These are phyloP conservation scores for Coprinopsis cinerea DNA, from an alignment of 768 basidiomycete genomes.

Conservation along the genomic window DNA sequence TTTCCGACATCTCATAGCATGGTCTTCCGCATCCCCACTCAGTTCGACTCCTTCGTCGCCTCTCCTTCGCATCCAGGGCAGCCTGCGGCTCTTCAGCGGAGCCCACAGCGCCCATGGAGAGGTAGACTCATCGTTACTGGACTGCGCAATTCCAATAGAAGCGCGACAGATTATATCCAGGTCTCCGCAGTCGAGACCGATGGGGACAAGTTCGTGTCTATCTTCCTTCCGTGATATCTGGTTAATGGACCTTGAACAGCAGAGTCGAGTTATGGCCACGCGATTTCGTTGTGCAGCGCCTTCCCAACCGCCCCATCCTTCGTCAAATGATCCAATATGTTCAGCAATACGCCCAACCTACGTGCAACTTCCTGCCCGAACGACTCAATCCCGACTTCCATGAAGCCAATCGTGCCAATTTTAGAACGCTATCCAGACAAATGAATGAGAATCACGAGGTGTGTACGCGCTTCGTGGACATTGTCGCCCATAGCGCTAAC, in stretches of 20 bases:
- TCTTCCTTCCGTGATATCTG: slow-evolving; percentile 17
- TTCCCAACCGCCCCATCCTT: slow-evolving; percentile 35
- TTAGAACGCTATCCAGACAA: slow-evolving; percentile 47
- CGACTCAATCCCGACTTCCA: slow-evolving; percentile 45
- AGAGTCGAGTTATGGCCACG: slow-evolving; percentile 53
- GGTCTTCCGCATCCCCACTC: slow-evolving; percentile 60
- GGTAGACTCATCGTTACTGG: slow-evolving; percentile 49
- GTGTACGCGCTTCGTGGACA: slow-evolving; percentile 18
- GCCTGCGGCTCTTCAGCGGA: slow-evolving; percentile 14
- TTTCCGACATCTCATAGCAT: slow-evolving; percentile 34
- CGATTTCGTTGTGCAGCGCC: slow-evolving; percentile 39
- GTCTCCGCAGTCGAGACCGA: slow-evolving; percentile 67
- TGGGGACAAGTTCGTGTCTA: slow-evolving; percentile 55
- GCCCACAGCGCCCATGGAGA: slow-evolving; percentile 46
- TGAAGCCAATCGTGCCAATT: slow-evolving; percentile 46
- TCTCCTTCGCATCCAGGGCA: slow-evolving; percentile 39
- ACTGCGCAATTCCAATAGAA: slow-evolving; percentile 40
- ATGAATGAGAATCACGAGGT: slow-evolving; percentile 50
- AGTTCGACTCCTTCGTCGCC: slow-evolving; percentile 53
- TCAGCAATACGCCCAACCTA: slow-evolving; percentile 37
- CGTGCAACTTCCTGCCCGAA: slow-evolving; percentile 62
- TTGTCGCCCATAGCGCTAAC: background rate
- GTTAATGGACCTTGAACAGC: slow-evolving; percentile 28
- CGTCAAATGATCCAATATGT: slow-evolving; percentile 49
- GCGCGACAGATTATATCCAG: slow-evolving; percentile 44